Percentiles rank a stretch among this genome's conserved stretches.
phyloP scores from a whole-genome alignment of 176 grass and related monocot species.

The Cenchrus americanus region DNA sequence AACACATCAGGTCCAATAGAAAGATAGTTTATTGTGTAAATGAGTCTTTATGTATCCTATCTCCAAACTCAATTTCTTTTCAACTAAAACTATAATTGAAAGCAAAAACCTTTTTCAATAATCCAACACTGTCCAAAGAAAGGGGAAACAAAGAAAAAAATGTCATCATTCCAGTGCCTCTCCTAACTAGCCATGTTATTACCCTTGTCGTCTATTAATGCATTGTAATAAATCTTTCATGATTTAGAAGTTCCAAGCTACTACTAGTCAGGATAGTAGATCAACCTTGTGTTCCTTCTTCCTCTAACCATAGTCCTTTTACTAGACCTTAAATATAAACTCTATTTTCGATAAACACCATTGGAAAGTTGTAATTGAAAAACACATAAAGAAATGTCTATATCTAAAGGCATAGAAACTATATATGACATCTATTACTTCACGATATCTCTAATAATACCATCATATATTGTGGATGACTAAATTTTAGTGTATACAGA shows the following conservation, averaged over 20 bases:
- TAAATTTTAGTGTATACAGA: neutral
- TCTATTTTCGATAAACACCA: too few relatives aligned
- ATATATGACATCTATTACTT: neutral
- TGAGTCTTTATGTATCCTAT: neutral
- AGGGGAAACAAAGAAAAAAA: neutral
- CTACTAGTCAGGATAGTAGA: too few relatives aligned
- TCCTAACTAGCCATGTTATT: neutral
- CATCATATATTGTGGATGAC: neutral
- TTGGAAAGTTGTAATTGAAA: too few relatives aligned
- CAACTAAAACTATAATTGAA: neutral
- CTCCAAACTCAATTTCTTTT: neutral
- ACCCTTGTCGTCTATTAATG: too few relatives aligned
- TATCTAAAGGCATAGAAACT: neutral
- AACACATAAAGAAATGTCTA: too few relatives aligned
- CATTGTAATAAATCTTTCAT: too few relatives aligned
- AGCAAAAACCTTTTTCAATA: neutral
- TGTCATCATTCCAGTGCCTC: neutral
- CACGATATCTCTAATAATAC: too few relatives aligned
- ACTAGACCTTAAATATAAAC: too few relatives aligned
- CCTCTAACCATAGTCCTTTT: too few relatives aligned
- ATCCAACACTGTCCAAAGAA: neutral
- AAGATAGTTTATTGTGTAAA: neutral
- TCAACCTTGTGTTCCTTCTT: too few relatives aligned
- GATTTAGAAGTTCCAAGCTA: too few relatives aligned
- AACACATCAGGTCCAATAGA: too few relatives aligned